These are phyloP conservation scores for Ormosia semicastrata DNA, from an alignment of 306 rosid genomes.

Conservation along the genomic window DNA sequence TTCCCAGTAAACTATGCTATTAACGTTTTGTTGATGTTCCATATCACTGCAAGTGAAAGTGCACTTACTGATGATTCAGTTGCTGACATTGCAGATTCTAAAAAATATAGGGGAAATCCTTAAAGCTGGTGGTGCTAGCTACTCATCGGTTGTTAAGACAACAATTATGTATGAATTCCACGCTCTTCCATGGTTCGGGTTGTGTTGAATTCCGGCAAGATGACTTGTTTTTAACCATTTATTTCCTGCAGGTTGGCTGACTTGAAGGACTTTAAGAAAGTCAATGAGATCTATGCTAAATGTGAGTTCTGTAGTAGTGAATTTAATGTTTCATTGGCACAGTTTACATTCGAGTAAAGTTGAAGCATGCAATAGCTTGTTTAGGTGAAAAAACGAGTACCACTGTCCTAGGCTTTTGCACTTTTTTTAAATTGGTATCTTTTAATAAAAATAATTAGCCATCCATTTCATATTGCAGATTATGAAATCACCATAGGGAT, in stretches of 20 bases:
- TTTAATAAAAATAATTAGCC: background rate
- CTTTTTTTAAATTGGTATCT: background rate
- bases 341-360: background rate
- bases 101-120: conserved; percentile 95
- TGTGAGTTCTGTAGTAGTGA: conserved; percentile 54
- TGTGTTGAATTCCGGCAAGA: background rate
- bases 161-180: conserved; percentile 70
- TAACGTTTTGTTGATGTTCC: background rate
- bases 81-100: conserved; percentile 51
- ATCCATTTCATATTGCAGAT: background rate
- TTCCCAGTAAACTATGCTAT: background rate
- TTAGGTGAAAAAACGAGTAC: background rate
- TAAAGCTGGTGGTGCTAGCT: conserved; percentile 75
- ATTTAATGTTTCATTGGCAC: conserved; percentile 11
- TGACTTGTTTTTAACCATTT: conserved; percentile 18
- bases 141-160: conserved; percentile 88
- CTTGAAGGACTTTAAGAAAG: conserved; percentile 86
- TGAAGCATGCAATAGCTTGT: background rate
- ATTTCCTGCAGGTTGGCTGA: conserved; percentile 81
- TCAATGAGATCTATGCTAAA: conserved; percentile 84
- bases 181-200: background rate
- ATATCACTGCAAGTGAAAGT: background rate
- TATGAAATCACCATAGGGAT: background rate
- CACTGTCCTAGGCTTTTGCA: background rate
- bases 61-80: background rate